Evolutionary conservation across 768 basidiomycete genomes (phyloP), one percentile per base, ranked within the genome.

Genomic region (Boletus tomentosulus): DNA sequence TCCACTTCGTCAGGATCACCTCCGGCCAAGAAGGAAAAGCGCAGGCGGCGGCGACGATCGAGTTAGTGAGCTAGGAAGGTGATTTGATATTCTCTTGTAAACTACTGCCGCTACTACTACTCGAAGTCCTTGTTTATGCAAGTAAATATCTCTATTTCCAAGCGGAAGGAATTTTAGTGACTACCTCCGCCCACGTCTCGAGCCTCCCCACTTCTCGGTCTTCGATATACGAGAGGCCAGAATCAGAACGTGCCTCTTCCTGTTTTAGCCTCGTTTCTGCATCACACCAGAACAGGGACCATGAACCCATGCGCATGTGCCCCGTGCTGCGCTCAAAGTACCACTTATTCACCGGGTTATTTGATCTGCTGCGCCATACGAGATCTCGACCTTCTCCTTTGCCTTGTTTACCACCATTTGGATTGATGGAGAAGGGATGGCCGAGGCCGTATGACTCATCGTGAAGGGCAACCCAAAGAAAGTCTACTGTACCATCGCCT

Each of bases 321-420:
- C 97, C 97, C 19, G 87, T 88, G 66, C 88, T 90, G 33, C 97
- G 85, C 65, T 99, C 97, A 60, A 92, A 98, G 73, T 99, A 99
- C 97, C 97, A 99, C 73, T 94, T 96, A 74, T 99, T 99, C 53
- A 98, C 85, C 0, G 94, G 95, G 70, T 99, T 99, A 73, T 97
- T 80, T 7, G 88, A 79, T 51, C 97, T 80, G 67, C 86, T 89
- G 44, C 97, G 83, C 97, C 97, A 99, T 37, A 99, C 93, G 54
- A 99, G 79, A 66, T 98, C 97, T 42, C 85, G 78, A n/a, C 95
- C 94, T 67, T 88, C 83, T 27, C 96, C 95, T 53, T 82, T 77
- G 31, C 96, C 97, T 50, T 86, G 84, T 63, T 90, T 86, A 13
- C 97, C 96, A 1, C 97, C 90, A 55, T 96, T 96, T 30, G 94